phyloP scores from a whole-genome alignment of 495 filamentous ascomycete species.

The Aspergillus saccharolyticus region DNA sequence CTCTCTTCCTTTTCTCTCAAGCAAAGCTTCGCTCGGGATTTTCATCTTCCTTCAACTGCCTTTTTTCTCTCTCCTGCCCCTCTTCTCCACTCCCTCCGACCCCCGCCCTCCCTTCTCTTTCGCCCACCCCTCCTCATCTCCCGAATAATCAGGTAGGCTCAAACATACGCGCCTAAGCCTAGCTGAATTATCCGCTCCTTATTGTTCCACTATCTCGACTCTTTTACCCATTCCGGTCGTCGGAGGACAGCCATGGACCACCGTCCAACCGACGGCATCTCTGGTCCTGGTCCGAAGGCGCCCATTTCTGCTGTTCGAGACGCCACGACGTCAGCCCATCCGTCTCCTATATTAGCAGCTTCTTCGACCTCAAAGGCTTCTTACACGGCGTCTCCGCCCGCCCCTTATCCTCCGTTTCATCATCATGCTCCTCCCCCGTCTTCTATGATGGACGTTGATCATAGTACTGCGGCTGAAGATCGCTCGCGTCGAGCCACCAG shows the following conservation, averaged over 20 bases:
- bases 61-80: not conserved
- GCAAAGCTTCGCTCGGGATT: not conserved
- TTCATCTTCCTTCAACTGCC: not conserved
- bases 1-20: no score
- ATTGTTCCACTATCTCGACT: not conserved
- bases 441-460: slow-evolving; percentile 40
- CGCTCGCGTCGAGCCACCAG: slow-evolving; percentile 43
- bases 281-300: slow-evolving; percentile 15
- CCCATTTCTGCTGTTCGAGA: slow-evolving; percentile 16
- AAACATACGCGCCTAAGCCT: not conserved
- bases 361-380: slow-evolving; percentile 8
- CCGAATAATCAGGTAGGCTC: not conserved
- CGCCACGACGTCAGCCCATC: slow-evolving; percentile 14
- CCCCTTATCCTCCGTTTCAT: slow-evolving; percentile 20
- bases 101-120: not conserved
- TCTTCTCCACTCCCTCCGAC: not conserved
- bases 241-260: slow-evolving; percentile 21
- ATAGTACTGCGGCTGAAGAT: slow-evolving; percentile 29
- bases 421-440: slow-evolving; percentile 27
- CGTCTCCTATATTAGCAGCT: slow-evolving; percentile 5
- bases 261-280: slow-evolving; percentile 13
- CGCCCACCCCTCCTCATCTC: no score
- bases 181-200: not conserved
- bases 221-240: not conserved
- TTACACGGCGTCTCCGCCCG: slow-evolving; percentile 11